A percentile compares a stretch with the other conserved stretches of the same genome.
Conservation (phyloP, 2,329 filamentous ascomycete genomes). For the Aureobasidium sp. region DNA sequence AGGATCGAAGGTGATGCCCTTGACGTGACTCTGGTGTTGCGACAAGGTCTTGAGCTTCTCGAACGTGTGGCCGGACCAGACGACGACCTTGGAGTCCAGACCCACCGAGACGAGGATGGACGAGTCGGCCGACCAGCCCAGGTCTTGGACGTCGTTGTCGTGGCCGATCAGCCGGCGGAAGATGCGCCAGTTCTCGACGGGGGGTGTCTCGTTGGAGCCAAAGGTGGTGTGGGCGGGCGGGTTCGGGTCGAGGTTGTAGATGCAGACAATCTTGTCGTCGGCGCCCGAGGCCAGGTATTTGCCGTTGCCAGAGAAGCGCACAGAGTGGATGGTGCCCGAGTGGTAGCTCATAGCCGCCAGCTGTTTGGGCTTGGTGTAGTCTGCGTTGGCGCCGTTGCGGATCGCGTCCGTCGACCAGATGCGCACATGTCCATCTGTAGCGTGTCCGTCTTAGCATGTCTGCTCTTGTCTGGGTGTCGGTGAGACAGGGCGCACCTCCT, state of each 20-base stretch:
- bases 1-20: constrained; percentile 96
- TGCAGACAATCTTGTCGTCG: constrained; percentile 97
- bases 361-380: constrained; percentile 74
- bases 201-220: constrained; percentile 80
- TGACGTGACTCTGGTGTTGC: constrained; percentile 94
- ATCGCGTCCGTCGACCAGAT: constrained; percentile 97
- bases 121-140: constrained; percentile 94
- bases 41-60: constrained; percentile 93
- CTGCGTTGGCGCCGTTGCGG: constrained; percentile 64
- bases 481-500: constrained; percentile 54
- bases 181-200: constrained; percentile 97
- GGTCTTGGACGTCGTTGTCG: constrained; percentile 96
- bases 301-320: constrained; percentile 91
- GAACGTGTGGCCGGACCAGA: constrained; percentile 97
- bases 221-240: constrained; percentile 70
- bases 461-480: not conserved
- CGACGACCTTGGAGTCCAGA: constrained; percentile 92
- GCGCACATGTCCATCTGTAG: constrained; percentile 80
- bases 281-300: constrained; percentile 94
- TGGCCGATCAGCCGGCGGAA: constrained; percentile 88
- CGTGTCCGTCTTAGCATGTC: constrained; percentile 7
- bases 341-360: constrained; percentile 98
- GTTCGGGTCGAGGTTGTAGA: constrained; percentile 82
- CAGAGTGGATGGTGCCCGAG: constrained; percentile 92
- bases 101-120: constrained; percentile 94